Evolutionary conservation across 768 basidiomycete species (phyloP), one percentile per base, ranked within the genome.

Genomic region (Filobasidium wieringae): DNA sequence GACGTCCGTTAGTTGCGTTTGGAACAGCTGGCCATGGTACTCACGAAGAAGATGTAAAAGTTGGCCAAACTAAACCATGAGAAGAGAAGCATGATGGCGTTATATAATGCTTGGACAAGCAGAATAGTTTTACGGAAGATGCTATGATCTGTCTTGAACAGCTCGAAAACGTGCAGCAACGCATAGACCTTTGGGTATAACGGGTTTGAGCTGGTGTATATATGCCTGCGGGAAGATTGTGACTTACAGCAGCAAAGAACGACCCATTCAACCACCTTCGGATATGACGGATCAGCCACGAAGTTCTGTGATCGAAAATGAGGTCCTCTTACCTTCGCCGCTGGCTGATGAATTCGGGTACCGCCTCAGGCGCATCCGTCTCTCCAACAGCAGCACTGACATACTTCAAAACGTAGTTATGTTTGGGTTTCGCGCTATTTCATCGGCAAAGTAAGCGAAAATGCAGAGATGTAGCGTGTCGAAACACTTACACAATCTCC

Each of bases 51-150:
- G 30, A 93, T 74, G 72, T 88, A 96, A 72, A 88, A 91, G 68
- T 93, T 96, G n/a, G 88, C 92, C 84, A 91, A 51, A 2, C 82
- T 84, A 70, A 96, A 95, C 95, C 95, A 99, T 12, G 89, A 80
- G 68, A 95, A 93, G 57, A 87, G 75, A 61, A 97, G 75, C 66
- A 88, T 90, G 64, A 91, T 80, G 37, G 86, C 79, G 66, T 89
- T 93, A 74, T 92, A 96, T 9, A 86, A 75, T 7, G 86, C 86
- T 73, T 97, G 88, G 17, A 86, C 60, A 72, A 88, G 80, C 49
- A 99, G 76, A 37, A 81, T 73, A 37, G 79, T 63, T 71, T 95
- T 95, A 29, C 91, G 80, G 49, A 79, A 71, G 19, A 82, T 63
- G 63, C 86, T 87, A 70, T 99, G 93, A 0, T 87, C 88, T 29